Evolutionary conservation across 2,329 filamentous ascomycete genomes (phyloP), one percentile per base, ranked within the genome.

Genomic region (Penicillium italicum): DNA sequence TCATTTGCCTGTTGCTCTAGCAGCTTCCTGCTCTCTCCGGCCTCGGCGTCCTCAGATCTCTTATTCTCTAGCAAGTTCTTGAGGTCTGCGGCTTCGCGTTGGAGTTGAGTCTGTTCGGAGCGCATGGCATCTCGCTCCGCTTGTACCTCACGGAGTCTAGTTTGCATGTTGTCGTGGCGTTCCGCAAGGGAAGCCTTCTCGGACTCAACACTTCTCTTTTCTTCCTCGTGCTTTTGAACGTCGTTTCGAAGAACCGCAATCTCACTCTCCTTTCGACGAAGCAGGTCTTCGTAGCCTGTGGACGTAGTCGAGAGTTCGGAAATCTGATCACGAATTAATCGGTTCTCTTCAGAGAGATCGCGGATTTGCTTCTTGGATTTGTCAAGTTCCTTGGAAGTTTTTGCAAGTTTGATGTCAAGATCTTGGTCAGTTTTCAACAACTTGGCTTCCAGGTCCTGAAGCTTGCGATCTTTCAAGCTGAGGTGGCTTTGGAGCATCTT

Each of bases 261-360:
- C 69, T 99, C 95, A 71, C 92, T 96, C 70, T 99, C 94, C 72
- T 97, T 99, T 56, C 89, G 87, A 24, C 91, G 84, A 24, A 99
- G 88, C 41, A 97, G 83, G 66, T 97, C 93, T 73, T 99, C 94
- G 62, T 96, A 97, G 68, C 92, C 91, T 0, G 91, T 95, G 0
- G 93, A 96, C 0, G 93, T 97, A 46, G 90, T 86, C 0, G 94
- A 94, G 18, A 99, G 79, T 62, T 96, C 87, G 0, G 89, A 83
- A 50, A 99, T 85, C 66, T 97, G 91, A 65, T 91, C 85, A 51
- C 95, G 88, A 44, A 96, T 84, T 42, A 89, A 85, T 12, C 85
- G 83, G 63, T 96, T 95, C 69, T 99, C 93, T 5, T 87, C 85
- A 2, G 85, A 73, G 1, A 97, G 81, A 20, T 91, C 87, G 50